These are phyloP conservation scores for Tricholoma bakamatsutake DNA, from an alignment of 768 basidiomycete species.

Conservation along the genomic window DNA sequence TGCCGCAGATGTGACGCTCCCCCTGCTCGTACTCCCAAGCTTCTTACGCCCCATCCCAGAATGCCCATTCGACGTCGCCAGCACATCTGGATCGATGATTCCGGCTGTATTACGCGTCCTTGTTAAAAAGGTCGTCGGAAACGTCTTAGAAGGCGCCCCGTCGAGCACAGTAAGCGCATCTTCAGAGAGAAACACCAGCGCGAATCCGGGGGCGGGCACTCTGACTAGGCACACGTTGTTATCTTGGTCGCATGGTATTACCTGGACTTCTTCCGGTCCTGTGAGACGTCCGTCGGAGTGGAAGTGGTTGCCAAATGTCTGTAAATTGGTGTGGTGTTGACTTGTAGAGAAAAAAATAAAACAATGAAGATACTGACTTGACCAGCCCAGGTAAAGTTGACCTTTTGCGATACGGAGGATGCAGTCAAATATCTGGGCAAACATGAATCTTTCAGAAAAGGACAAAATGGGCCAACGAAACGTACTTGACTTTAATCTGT, in stretches of 20 bases:
- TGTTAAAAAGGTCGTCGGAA: conserved; percentile 45
- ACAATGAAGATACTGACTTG: conserved; percentile 31
- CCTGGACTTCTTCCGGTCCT: conserved; percentile 45
- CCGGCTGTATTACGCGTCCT: conserved; percentile 40
- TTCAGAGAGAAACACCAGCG: conserved; percentile 61
- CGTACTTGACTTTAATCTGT: conserved; percentile 54
- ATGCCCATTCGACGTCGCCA: conserved; percentile 63
- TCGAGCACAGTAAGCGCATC: conserved; percentile 30
- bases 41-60: conserved; percentile 1
- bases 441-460: conserved; percentile 12
- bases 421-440: conserved; percentile 46
- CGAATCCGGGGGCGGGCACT: conserved; percentile 65
- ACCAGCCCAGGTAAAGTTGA: conserved; percentile 57
- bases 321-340: background rate
- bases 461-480: background rate
- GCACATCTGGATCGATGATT: conserved; percentile 44
- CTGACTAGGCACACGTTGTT: conserved; percentile 48
- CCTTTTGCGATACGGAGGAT: conserved; percentile 43
- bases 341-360: no score
- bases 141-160: conserved; percentile 34
- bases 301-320: conserved; percentile 57
- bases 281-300: conserved; percentile 59
- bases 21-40: background rate
- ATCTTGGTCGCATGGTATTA: conserved; percentile 48
- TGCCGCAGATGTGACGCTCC: background rate